Base-by-base conservation (phyloP, 441 rosid genomes). In the Jatropha podagrica region DNA sequence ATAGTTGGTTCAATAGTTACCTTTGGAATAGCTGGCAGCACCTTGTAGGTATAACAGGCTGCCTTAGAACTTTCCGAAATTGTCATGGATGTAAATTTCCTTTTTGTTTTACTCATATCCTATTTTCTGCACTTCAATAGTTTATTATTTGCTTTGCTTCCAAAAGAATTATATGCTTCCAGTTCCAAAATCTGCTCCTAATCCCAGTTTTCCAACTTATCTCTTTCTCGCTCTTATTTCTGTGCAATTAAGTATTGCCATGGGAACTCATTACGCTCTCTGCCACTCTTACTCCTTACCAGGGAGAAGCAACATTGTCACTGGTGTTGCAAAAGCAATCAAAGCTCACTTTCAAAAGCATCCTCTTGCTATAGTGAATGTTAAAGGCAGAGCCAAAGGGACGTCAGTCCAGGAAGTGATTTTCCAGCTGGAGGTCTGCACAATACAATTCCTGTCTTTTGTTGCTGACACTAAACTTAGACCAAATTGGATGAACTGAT, bases 381-480 rank as follows among this genome's bases (percentile, higher is more conserved):
- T 96, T 65, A 92, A 96, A 85, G 97, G 98, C 74, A 88, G 99
- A 81, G 99, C 99, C 49, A 86, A 91, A 80, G 98, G 98, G 76
- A 96, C 99, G 72, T 96, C 98, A 3, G 87, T 94, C 74, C 97
- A 89, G 81, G 99, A 96, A 85, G 88, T 96, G 78, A 87, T 89
- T 75, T 81, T 85, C 80, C 87, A 88, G 91, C 90, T 96, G 71
- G 90, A 96, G 97, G 98, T 94, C 54, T 72, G 85, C 64, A 17
- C 23, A 13, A 52, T 74, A 8, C 2, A 37, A 20, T 63, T 54
- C 59, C 46, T n/a, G 62, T 23, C 48, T 38, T 14, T 59, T 56
- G 67, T 46, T 54, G 41, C 12, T 68, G 18, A 26, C 37, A 10
- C 3, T 61, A 42, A 63, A 27, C 52, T 38, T 55, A 3, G 60